Evolutionary conservation across 768 basidiomycete species (phyloP).

Genomic region (Austroboletus festivus): DNA sequence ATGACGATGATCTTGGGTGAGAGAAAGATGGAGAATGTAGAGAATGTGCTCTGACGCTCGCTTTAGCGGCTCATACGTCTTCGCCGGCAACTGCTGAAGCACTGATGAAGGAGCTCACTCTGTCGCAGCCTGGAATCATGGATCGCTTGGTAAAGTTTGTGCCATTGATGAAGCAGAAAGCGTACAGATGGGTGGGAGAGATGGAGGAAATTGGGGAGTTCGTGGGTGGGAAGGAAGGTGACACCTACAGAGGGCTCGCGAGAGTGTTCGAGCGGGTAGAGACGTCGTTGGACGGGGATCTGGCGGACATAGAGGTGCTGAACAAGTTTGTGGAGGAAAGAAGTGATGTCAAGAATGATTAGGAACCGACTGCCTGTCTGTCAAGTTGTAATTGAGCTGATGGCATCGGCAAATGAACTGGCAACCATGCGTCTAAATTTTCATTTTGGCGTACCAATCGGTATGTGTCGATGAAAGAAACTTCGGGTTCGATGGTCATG

Average conservation of each 20-base stretch:
- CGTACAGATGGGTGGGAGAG: slow-evolving; percentile 60
- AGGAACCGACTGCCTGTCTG: slow-evolving; percentile 14
- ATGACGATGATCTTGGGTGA: slow-evolving; percentile 56
- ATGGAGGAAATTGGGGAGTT: slow-evolving; percentile 63
- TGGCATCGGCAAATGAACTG: slow-evolving; percentile 10
- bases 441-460: slow-evolving; percentile 24
- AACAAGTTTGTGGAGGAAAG: slow-evolving; percentile 40
- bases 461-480: slow-evolving; percentile 8
- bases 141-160: slow-evolving; percentile 37
- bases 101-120: slow-evolving; percentile 45
- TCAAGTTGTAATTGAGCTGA: too few species aligned
- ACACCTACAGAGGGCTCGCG: slow-evolving; percentile 48
- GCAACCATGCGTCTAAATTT: slow-evolving; percentile 15
- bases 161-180: slow-evolving; percentile 56
- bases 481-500: neutral
- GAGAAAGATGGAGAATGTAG: slow-evolving; percentile 6
- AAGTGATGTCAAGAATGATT: neutral
- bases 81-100: slow-evolving; percentile 63
- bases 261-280: slow-evolving; percentile 44
- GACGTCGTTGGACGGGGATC: slow-evolving; percentile 36
- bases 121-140: slow-evolving; percentile 46
- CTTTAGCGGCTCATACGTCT: slow-evolving; percentile 49
- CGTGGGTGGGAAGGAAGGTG: slow-evolving; percentile 43
- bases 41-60: slow-evolving; percentile 1
- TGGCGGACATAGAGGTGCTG: slow-evolving; percentile 40